Evolutionary conservation across 306 rosid species (phyloP).

Genomic region (Coriaria nepalensis): DNA sequence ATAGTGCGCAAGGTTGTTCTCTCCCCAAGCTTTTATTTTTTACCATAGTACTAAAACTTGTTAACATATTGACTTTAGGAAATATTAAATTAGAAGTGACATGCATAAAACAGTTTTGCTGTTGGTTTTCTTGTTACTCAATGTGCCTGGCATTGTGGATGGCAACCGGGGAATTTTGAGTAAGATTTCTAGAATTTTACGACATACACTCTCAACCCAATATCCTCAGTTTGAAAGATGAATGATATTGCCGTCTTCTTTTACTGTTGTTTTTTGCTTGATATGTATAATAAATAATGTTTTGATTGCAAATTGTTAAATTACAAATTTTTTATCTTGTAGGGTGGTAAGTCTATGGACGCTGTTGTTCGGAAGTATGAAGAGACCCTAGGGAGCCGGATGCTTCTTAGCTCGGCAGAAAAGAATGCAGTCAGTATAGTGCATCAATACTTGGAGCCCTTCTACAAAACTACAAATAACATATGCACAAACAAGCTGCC

Average conservation of each 20-base stretch:
- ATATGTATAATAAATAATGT: neutral
- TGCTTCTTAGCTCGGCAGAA: conserved; percentile 55
- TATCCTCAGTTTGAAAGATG: too few relatives aligned
- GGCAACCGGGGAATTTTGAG: too few relatives aligned
- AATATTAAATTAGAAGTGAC: too few relatives aligned
- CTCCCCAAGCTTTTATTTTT: conserved; percentile 1
- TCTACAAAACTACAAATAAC: conserved; percentile 82
- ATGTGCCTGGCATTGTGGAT: too few relatives aligned
- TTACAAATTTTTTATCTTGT: conserved; percentile 17
- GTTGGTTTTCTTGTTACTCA: too few relatives aligned
- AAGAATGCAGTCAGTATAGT: conserved; percentile 50
- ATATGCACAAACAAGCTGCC: conserved; percentile 81
- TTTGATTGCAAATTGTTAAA: neutral
- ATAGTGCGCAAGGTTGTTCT: conserved; percentile 64
- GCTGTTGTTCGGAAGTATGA: conserved; percentile 66
- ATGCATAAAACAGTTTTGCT: too few relatives aligned
- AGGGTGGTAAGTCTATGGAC: conserved; percentile 85
- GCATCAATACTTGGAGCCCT: conserved; percentile 86
- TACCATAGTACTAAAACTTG: too few relatives aligned
- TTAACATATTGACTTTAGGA: too few relatives aligned
- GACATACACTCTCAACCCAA: too few relatives aligned
- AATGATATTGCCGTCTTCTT: too few relatives aligned
- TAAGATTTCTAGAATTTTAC: too few relatives aligned
- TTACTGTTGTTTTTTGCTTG: neutral
- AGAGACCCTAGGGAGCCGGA: conserved; percentile 48